Evolutionary conservation across 768 basidiomycete species (phyloP), one percentile per base, ranked within the genome.

Genomic region (Pleurotus ostreatus): DNA sequence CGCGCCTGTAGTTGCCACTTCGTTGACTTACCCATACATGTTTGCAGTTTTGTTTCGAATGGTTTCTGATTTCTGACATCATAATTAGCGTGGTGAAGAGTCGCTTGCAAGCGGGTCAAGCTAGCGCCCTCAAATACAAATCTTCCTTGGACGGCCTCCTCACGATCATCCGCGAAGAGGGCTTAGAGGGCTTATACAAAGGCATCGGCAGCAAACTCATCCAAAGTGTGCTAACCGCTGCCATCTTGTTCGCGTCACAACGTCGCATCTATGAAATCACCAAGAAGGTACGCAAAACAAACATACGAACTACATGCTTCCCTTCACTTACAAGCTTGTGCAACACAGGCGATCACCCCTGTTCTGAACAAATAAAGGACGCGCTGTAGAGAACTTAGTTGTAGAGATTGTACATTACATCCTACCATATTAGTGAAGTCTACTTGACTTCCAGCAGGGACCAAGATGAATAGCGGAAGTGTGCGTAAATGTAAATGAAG

Each of bases 211-310:
- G 87, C 64, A 99, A 99, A 73, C 83, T 99, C 18, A 57, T 90
- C 4, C 96, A 98, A 71, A 93, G 89, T 60, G 92, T 97, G 1
- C 77, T 98, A 49, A 96, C 94, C 6, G 94, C 94, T 13, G 93
- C 94, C 5, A 92, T 98, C 62, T 78, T 98, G 61, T 98, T 98
- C 66, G 89, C 87, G 12, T 84, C 89, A 5, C 96, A 98, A 70
- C 11, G 89, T 89, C 44, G 89, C 88, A 39, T 94, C 94, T 92
- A 61, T 81, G 86, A 63, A n/a, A 53, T 53, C 9, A 53, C 25
- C n/a, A 38, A 39, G 58, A 44, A 44, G 55, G 40, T 59, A 80
- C 93, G 60, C 11, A n/a, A n/a, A n/a, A n/a, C n/a, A n/a, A 23
- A 23, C 22, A 23, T 23, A 9, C 7, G 9, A 30, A 9, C 30